Evolutionary conservation across 352 stramenopile genomes (phyloP), one percentile per base, ranked within the genome.

Genomic region (Phytophthora pluvialis): DNA sequence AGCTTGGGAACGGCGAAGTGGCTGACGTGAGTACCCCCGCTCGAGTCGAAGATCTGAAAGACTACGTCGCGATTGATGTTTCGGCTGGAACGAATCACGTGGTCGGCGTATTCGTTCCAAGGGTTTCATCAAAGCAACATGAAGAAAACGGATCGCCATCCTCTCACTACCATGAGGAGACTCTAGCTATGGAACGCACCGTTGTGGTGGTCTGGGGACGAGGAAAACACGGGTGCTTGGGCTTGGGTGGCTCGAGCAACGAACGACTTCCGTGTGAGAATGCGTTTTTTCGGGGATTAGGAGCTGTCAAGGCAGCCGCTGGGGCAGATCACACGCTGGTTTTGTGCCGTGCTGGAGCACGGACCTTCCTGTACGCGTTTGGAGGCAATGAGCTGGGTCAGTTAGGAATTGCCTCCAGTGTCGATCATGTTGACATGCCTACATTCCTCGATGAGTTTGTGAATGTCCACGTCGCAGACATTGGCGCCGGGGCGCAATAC

Each of bases 321-420:
- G 86, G 86, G 36, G 64, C 69, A 2, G 82, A 92, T 52, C 86
- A 93, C 55, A 90, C 83, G 16, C 60, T 93, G 1, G 81, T 93
- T 29, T 31, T 90, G 10, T 93, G 83, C 29, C 7, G 61, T 4
- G 66, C 75, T 10, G 62, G 77, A 0, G 60, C 72, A 0, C 58
- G 56, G 10, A 83, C 75, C 3, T 88, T 80, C 26, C 56, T 93
- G 31, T 94, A 94, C 47, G 75, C 79, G 8, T 93, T 91, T 65
- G 86, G 86, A 12, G 77, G 81, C 5, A 94, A 94, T 48, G 38
- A 47, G 0, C 78, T 83, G 31, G 83, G 86, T 0, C 86, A 94
- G 45, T 56, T 94, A 16, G 86, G 86, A 4, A 63, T 89, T 47
- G 82, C 73, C 0, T 70, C 63, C 10, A 56, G 40, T 21, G 57